These are phyloP conservation scores for Colletotrichum falcatum DNA, from an alignment of 2,329 filamentous ascomycete genomes.

Conservation along the genomic window DNA sequence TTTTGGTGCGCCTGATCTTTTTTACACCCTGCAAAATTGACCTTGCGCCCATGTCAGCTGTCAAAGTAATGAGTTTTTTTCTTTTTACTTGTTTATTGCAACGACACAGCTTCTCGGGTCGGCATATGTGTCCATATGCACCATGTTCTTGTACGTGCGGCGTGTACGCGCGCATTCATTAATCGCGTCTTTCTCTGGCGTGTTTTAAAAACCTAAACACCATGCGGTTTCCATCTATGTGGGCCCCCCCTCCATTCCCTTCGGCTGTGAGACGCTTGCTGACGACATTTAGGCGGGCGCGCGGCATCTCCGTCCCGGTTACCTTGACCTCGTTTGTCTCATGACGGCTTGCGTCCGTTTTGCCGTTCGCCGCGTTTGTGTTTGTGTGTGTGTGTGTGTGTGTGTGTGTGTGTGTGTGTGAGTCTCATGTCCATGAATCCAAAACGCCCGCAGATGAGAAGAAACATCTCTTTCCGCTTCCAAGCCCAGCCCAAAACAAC, in stretches of 20 bases:
- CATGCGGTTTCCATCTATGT: background rate
- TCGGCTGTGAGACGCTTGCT: constrained; percentile 2
- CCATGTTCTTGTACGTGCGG: background rate
- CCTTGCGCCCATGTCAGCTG: background rate
- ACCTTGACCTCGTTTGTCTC: constrained; percentile 12
- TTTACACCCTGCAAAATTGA: background rate
- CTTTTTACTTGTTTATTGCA: background rate
- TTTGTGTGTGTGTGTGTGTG: too few relatives aligned
- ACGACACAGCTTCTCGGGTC: background rate
- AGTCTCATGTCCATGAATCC: constrained; percentile 3
- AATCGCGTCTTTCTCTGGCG: constrained; percentile 13
- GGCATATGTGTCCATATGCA: background rate
- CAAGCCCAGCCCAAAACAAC: background rate
- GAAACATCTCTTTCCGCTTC: background rate
- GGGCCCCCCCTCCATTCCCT: background rate
- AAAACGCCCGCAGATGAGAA: constrained; percentile 25
- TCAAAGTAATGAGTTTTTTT: background rate
- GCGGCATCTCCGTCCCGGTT: background rate
- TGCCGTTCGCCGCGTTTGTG: background rate
- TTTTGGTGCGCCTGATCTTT: constrained; percentile 22
- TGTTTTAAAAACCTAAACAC: constrained; percentile 16
- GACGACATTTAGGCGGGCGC: background rate
- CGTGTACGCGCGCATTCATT: background rate
- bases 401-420: background rate
- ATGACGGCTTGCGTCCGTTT: constrained; percentile 1